Percentiles rank a stretch among this genome's conserved stretches.
These are phyloP conservation scores for Scleromitrula shiraiana DNA, from an alignment of 2,329 filamentous ascomycete genomes.

Conservation along the genomic window DNA sequence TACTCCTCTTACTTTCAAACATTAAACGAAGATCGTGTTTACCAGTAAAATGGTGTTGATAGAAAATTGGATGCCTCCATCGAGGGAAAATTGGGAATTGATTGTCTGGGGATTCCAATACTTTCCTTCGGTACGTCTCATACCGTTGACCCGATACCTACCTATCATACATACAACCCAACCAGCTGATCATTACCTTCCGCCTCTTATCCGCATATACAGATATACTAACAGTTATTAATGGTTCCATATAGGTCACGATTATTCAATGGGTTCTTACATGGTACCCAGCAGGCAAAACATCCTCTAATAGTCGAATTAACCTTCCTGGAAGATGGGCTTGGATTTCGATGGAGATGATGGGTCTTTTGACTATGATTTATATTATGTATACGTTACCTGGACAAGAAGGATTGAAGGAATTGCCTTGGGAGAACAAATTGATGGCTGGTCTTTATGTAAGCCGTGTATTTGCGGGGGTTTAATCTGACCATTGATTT, in stretches of 20 bases:
- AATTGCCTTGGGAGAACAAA: constrained; percentile 70
- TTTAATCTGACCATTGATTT: no score
- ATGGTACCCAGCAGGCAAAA: constrained; percentile 91
- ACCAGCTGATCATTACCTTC: no score
- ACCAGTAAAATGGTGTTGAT: constrained; percentile 21
- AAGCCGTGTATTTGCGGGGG: constrained; percentile 8
- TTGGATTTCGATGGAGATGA: constrained; percentile 84
- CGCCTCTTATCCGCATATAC: no score
- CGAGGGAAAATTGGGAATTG: constrained; percentile 47
- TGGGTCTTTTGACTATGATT: constrained; percentile 67
- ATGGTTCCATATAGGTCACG: constrained; percentile 47
- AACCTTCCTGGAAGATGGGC: constrained; percentile 85
- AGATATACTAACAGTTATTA: no score
- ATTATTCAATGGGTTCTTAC: constrained; percentile 63
- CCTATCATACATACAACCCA: not conserved
- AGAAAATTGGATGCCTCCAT: constrained; percentile 42
- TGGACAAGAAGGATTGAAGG: constrained; percentile 42
- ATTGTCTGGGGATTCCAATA: constrained; percentile 46
- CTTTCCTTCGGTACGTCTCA: constrained; percentile 36
- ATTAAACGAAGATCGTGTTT: not conserved
- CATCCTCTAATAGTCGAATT: constrained; percentile 62
- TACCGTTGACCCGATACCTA: not conserved
- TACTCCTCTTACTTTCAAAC: not conserved
- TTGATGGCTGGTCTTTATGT: constrained; percentile 62
- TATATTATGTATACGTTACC: constrained; percentile 72